Evolutionary conservation across 2,329 filamentous ascomycete genomes (phyloP).

Genomic region (Emericellopsis atlantica): DNA sequence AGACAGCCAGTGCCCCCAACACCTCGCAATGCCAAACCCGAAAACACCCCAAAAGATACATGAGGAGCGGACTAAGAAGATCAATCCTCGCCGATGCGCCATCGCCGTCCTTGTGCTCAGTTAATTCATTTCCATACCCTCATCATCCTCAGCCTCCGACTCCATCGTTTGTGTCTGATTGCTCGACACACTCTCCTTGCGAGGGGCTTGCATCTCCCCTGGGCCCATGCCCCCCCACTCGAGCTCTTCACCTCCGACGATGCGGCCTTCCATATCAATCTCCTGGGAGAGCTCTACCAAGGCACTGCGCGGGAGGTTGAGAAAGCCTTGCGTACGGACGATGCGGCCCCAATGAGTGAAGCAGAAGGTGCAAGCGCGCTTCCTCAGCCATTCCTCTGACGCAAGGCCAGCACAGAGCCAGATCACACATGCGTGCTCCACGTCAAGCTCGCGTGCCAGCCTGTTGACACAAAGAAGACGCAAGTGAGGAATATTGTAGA

Average conservation of each 20-base stretch:
- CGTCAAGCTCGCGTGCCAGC: slow-evolving; percentile 79
- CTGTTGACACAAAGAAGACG: slow-evolving; percentile 85
- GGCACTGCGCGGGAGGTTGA: slow-evolving; percentile 63
- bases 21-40: background rate
- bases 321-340: slow-evolving; percentile 79
- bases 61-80: too few relatives aligned
- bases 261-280: slow-evolving; percentile 82
- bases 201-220: slow-evolving; percentile 24
- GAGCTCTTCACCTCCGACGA: slow-evolving; percentile 79
- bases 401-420: slow-evolving; percentile 91
- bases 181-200: slow-evolving; percentile 50
- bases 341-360: slow-evolving; percentile 91
- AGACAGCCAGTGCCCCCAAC: too few relatives aligned
- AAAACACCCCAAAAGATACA: background rate
- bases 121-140: slow-evolving; percentile 46
- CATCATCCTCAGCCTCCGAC: slow-evolving; percentile 46
- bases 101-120: background rate
- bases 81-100: background rate
- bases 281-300: slow-evolving; percentile 89
- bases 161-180: slow-evolving; percentile 44
- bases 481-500: slow-evolving; percentile 93
- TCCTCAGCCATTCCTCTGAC: slow-evolving; percentile 86
- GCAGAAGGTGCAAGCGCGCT: slow-evolving; percentile 77
- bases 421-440: slow-evolving; percentile 87
- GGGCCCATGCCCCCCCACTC: slow-evolving; percentile 37